Conservation (phyloP, 2,329 filamentous ascomycete species). For the Xylariales sp. region DNA sequence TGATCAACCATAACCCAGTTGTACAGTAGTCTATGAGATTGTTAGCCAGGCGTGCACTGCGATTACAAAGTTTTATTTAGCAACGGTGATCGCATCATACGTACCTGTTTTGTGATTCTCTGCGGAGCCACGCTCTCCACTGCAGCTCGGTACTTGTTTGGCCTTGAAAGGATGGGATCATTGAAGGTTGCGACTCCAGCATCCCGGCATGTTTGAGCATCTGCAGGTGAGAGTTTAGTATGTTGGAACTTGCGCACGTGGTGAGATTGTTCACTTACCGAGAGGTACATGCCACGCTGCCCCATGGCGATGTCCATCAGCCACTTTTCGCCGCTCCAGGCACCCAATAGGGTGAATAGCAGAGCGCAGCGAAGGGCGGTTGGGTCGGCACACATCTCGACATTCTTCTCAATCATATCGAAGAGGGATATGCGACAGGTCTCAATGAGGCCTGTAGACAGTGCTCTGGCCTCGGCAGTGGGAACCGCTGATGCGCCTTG, state of each 20-base stretch:
- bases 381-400: slow-evolving; percentile 62
- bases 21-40: slow-evolving; percentile 53
- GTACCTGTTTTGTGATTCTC: slow-evolving; percentile 60
- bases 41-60: slow-evolving; percentile 15
- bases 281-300: slow-evolving; percentile 68
- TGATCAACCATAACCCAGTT: slow-evolving; percentile 74
- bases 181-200: slow-evolving; percentile 48
- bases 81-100: slow-evolving; percentile 17
- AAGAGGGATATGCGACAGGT: slow-evolving; percentile 69
- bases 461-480: slow-evolving; percentile 58
- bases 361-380: slow-evolving; percentile 61
- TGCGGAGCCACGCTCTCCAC: slow-evolving; percentile 63
- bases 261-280: slow-evolving; percentile 35
- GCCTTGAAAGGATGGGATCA: slow-evolving; percentile 38
- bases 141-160: slow-evolving; percentile 40
- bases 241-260: slow-evolving; percentile 7
- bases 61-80: slow-evolving; percentile 7
- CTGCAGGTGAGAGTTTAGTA: slow-evolving; percentile 21
- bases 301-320: slow-evolving; percentile 75
- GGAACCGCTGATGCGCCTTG: slow-evolving; percentile 65
- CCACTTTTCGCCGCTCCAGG: slow-evolving; percentile 74
- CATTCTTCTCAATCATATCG: slow-evolving; percentile 67
- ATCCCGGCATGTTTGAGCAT: slow-evolving; percentile 69
- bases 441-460: slow-evolving; percentile 64
- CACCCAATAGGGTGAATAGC: slow-evolving; percentile 63